These are phyloP conservation scores for Acacia crassicarpa DNA, from an alignment of 306 rosid species.

Conservation along the genomic window DNA sequence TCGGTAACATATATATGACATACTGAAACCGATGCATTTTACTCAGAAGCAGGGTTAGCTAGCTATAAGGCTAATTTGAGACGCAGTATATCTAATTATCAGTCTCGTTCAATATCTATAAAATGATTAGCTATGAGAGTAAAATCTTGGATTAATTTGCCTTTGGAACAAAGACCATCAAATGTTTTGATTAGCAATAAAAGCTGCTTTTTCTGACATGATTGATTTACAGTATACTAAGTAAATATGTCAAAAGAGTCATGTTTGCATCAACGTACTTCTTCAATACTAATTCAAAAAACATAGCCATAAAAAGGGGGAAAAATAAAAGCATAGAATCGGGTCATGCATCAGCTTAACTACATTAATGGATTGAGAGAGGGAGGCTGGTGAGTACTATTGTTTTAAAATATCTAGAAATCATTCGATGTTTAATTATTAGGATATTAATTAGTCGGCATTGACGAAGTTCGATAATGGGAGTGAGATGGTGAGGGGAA, in stretches of 20 bases:
- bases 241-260: too few species aligned
- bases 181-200: too few species aligned
- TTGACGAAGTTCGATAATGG: background rate
- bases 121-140: background rate
- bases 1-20: background rate
- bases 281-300: too few species aligned
- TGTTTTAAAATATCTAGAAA: background rate
- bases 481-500: background rate
- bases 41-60: background rate
- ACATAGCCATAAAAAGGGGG: too few species aligned
- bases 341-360: too few species aligned
- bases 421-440: background rate
- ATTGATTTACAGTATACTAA: accelerated
- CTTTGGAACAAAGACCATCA: background rate
- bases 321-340: too few species aligned
- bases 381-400: too few species aligned
- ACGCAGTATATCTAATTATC: background rate
- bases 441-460: background rate
- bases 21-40: background rate
- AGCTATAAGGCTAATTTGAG: background rate
- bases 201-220: too few species aligned
- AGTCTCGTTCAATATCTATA: background rate
- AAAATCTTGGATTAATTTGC: background rate
- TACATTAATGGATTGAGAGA: too few species aligned
- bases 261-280: too few species aligned